Conservation (phyloP, 139 green algal species). For the Tetraselmis striata region DNA sequence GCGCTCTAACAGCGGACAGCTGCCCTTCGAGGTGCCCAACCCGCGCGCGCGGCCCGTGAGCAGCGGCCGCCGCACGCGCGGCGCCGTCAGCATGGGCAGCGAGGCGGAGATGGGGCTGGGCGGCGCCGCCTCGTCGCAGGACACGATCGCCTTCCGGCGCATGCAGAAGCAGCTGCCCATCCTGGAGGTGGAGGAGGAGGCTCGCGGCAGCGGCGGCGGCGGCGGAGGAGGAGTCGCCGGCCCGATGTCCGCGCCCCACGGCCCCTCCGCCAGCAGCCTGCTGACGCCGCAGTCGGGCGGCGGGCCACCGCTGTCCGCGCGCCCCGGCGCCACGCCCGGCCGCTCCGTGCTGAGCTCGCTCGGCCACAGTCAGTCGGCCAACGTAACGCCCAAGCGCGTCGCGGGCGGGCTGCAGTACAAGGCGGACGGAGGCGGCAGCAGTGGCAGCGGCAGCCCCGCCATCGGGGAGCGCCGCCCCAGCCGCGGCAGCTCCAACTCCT, state of each 20-base stretch:
- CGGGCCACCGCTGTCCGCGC: neutral
- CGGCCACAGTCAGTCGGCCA: neutral
- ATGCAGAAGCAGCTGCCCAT: neutral
- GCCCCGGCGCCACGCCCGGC: too few species aligned
- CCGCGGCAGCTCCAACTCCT: neutral
- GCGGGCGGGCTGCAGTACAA: neutral
- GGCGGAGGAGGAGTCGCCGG: too few species aligned
- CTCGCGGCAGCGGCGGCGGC: too few species aligned
- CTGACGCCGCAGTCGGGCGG: neutral
- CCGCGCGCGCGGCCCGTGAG: slow-evolving; percentile 1
- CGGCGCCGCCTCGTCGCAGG: neutral
- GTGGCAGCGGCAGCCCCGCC: too few species aligned
- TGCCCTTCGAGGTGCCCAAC: slow-evolving; percentile 9
- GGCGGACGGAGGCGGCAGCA: neutral
- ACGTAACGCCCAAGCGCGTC: neutral
- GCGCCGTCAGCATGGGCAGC: neutral
- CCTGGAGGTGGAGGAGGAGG: neutral
- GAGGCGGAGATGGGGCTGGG: neutral
- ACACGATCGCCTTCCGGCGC: neutral
- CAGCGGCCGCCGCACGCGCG: neutral
- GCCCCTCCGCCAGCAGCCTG: neutral
- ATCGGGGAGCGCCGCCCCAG: too few species aligned
- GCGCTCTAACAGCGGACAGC: neutral
- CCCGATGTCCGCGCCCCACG: neutral
- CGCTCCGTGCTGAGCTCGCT: neutral